Base-by-base conservation (phyloP, 2,329 filamentous ascomycete genomes). In the Talaromyces piceae region DNA sequence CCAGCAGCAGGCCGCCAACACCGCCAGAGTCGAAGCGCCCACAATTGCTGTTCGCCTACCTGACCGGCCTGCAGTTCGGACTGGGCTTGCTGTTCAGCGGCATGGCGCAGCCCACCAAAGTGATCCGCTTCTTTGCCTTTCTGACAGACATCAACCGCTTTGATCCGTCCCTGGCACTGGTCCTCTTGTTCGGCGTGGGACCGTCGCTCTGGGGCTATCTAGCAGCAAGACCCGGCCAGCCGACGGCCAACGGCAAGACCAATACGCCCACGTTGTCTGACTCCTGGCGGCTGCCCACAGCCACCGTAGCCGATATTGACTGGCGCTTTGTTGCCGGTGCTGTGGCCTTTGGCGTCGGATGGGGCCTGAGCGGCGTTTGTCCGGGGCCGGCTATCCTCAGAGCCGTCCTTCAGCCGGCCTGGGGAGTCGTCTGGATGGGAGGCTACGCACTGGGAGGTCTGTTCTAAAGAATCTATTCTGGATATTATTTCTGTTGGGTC, bases 361-460 rank as follows among this genome's bases (percentile, higher is more conserved):
- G 77, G 76, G 77, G 77, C 0, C 56, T 77, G 53, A 66, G 63
- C 11, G 77, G 77, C 1, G 70, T 74, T 1, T 79, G 77, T 60
- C 77, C 77, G 9, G 77, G 77, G 0, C 75, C 77, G 7, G 76
- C 73, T 0, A 61, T 77, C 13, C 53, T 79, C 57, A 70, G 75
- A 41, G 61, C 70, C 20, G 58, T 75, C 13, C 58, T 73, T 22
- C 73, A 78, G 58, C 76, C 76, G 0, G 54, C 60, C 2, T 78
- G 75, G 76, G 76, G 76, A 3, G 23, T 68, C 27, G 54, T 69
- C 25, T 74, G 74, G 66, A 67, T 77, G 65, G 60, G 63, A 16
- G 76, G 75, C 3, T 78, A 74, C 54, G 69, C 70, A 62, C 18
- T 73, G 16, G 75, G 75, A 1, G 68, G 63, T 53, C 41, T 66